Evolutionary conservation across 441 rosid genomes (phyloP).

Genomic region (Brassica hybrid): DNA sequence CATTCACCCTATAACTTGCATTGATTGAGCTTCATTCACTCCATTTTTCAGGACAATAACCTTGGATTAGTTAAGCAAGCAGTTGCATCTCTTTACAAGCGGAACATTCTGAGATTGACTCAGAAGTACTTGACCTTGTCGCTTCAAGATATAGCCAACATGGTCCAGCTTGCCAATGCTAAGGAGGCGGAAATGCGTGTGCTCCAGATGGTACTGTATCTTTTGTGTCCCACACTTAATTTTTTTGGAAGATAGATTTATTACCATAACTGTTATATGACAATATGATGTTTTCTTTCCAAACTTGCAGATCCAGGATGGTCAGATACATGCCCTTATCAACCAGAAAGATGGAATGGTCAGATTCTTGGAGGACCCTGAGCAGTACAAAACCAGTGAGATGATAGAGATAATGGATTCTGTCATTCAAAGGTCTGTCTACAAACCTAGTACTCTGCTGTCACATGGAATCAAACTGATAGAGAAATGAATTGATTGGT

Average conservation of each 20-base stretch:
- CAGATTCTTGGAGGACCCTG: slow-evolving; percentile 96
- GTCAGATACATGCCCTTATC: slow-evolving; percentile 93
- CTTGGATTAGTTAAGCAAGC: slow-evolving; percentile 96
- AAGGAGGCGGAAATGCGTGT: slow-evolving; percentile 99
- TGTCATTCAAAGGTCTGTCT: slow-evolving; percentile 83
- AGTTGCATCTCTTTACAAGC: slow-evolving; percentile 87
- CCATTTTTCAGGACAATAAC: slow-evolving; percentile 77
- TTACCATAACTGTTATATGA: not conserved
- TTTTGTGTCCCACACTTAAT: not conserved
- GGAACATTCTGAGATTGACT: slow-evolving; percentile 93
- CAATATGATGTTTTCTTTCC: not conserved
- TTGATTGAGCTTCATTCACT: not conserved
- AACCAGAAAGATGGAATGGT: slow-evolving; percentile 99
- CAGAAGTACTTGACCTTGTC: slow-evolving; percentile 95
- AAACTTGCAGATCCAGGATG: slow-evolving; percentile 81
- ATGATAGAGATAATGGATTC: slow-evolving; percentile 89
- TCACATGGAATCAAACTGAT: slow-evolving; percentile 31
- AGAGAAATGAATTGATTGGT: not conserved
- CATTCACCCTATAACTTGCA: slow-evolving; percentile 24
- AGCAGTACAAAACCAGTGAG: slow-evolving; percentile 87
- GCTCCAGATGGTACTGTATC: slow-evolving; percentile 85
- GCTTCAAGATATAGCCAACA: slow-evolving; percentile 92
- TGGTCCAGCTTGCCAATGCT: slow-evolving; percentile 74
- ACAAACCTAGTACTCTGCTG: not conserved
- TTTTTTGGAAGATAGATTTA: slow-evolving; percentile 16